Percentiles rank a stretch among this genome's conserved stretches.
These are phyloP conservation scores for Stagonosporopsis vannaccii DNA, from an alignment of 2,329 filamentous ascomycete genomes.

Conservation along the genomic window DNA sequence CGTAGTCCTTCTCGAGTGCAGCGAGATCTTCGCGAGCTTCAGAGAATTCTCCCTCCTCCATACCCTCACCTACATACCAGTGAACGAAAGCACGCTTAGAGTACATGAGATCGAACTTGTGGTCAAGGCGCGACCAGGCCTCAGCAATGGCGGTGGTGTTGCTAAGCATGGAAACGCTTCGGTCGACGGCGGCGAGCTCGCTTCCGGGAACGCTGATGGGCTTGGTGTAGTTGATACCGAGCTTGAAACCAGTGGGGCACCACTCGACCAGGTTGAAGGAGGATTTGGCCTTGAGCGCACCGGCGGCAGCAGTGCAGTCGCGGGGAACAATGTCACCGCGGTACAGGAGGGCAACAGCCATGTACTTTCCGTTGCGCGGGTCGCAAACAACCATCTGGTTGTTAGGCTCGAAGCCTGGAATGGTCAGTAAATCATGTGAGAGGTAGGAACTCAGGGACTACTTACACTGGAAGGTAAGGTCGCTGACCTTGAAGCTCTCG, in stretches of 20 bases:
- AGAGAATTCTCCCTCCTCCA: slow-evolving; percentile 91
- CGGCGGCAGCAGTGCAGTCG: slow-evolving; percentile 72
- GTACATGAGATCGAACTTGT: slow-evolving; percentile 83
- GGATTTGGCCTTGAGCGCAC: slow-evolving; percentile 72
- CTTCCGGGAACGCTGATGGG: slow-evolving; percentile 95
- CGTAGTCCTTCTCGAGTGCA: slow-evolving; percentile 85
- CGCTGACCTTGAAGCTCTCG: slow-evolving; percentile 86
- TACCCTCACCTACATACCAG: slow-evolving; percentile 87
- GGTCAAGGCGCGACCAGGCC: slow-evolving; percentile 74
- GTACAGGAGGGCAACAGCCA: slow-evolving; percentile 76
- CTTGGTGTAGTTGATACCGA: slow-evolving; percentile 76
- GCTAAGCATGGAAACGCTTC: slow-evolving; percentile 84
- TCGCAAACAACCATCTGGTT: slow-evolving; percentile 82
- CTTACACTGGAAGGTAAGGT: slow-evolving; percentile 75
- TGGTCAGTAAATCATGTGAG: slow-evolving; percentile 31
- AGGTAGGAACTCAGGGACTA: background rate
- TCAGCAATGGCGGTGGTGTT: slow-evolving; percentile 78
- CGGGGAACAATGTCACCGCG: slow-evolving; percentile 75
- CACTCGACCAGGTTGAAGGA: slow-evolving; percentile 78
- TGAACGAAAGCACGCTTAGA: slow-evolving; percentile 79
- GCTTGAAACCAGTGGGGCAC: slow-evolving; percentile 79
- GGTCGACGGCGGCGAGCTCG: slow-evolving; percentile 96
- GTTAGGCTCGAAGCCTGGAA: slow-evolving; percentile 74
- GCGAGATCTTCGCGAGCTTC: slow-evolving; percentile 87
- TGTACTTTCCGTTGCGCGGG: slow-evolving; percentile 77